Conservation (phyloP, 2,329 filamentous ascomycete genomes). For the Paraconiothyrium brasiliense region DNA sequence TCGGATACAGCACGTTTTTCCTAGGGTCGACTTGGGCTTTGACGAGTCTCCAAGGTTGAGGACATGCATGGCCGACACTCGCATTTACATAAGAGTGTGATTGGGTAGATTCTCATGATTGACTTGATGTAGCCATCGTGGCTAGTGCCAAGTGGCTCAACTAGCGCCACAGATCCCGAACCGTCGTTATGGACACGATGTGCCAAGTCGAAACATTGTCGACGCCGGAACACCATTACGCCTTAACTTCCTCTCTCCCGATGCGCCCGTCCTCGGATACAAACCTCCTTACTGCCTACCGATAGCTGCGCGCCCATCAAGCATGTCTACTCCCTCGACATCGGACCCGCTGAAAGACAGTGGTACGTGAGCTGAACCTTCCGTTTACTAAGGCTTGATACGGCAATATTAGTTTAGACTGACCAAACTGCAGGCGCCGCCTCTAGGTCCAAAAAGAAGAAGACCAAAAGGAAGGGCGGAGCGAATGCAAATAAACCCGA, state of each 20-base stretch:
- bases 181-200: constrained; percentile 47
- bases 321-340: constrained; percentile 42
- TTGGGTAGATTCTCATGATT: neutral
- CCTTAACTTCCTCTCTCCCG: constrained; percentile 12
- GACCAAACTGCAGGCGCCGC: constrained; percentile 35
- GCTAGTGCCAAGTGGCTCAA: constrained; percentile 12
- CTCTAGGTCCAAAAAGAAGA: constrained; percentile 53
- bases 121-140: neutral
- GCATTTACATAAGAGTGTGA: neutral
- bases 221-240: constrained; percentile 28
- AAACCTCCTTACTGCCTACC: constrained; percentile 17
- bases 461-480: constrained; percentile 50
- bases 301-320: constrained; percentile 23
- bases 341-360: constrained; percentile 44
- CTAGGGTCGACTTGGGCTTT: neutral
- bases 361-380: constrained; percentile 44
- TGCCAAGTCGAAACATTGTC: constrained; percentile 45
- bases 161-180: constrained; percentile 24
- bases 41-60: neutral
- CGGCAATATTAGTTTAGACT: constrained; percentile 22
- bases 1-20: neutral
- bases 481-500: constrained; percentile 35
- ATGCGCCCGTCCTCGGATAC: constrained; percentile 11
- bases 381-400: constrained; percentile 20
- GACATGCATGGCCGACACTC: neutral